Evolutionary conservation across 2,329 filamentous ascomycete genomes (phyloP), one percentile per base, ranked within the genome.

Genomic region (Xylariaceae sp.): DNA sequence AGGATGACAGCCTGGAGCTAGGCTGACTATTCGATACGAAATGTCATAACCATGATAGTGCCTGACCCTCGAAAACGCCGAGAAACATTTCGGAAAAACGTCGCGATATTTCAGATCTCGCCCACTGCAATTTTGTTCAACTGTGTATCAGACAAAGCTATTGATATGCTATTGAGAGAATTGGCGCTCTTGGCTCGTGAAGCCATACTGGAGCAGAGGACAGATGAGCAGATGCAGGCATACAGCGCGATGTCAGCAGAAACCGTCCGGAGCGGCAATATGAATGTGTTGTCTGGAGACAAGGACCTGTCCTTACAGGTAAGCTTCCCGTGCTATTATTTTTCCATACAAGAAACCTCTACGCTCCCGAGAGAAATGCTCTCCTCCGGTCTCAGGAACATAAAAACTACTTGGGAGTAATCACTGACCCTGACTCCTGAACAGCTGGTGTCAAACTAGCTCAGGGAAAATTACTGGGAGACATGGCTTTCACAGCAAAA

Each of bases 291-390:
- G n/a, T 40, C 29, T 40, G 37, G 37, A 4, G 22, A 40, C 19
- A 40, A 40, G 17, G 37, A 40, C 22, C 25, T 40, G 37, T 25
- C 37, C 5, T 40, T 40, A 7, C 37, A 40, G n/a, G n/a, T n/a
- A n/a, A n/a, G n/a, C n/a, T n/a, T n/a, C n/a, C n/a, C n/a, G n/a
- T n/a, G n/a, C n/a, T n/a, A n/a, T n/a, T n/a, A n/a, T n/a, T n/a
- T n/a, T n/a, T n/a, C n/a, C n/a, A n/a, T n/a, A n/a, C n/a, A n/a
- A n/a, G n/a, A n/a, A n/a, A n/a, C n/a, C n/a, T n/a, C n/a, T n/a
- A n/a, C n/a, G n/a, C n/a, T n/a, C n/a, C n/a, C n/a, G n/a, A n/a
- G n/a, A n/a, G n/a, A n/a, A n/a, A n/a, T n/a, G n/a, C n/a, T n/a
- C n/a, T n/a, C n/a, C n/a, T n/a, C n/a, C n/a, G n/a, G n/a, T n/a